These are phyloP conservation scores for Solanum dulcamara DNA, from an alignment of 257 asterid genomes.

Conservation along the genomic window DNA sequence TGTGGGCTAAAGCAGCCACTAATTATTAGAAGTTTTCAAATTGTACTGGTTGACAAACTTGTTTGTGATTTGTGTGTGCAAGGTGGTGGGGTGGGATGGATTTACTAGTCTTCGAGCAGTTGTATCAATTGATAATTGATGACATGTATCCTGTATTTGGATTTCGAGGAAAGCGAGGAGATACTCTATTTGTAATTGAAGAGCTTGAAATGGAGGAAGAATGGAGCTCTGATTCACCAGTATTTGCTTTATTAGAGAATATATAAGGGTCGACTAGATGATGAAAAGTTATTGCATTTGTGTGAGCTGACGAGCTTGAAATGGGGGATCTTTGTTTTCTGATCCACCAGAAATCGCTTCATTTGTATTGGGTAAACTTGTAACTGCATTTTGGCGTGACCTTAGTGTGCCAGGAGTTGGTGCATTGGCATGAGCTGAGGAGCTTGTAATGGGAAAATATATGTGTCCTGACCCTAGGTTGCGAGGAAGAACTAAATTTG, in stretches of 20 bases:
- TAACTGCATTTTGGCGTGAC: not conserved
- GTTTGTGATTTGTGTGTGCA: not conserved
- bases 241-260: too few species aligned
- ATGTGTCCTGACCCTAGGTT: too few species aligned
- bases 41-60: not conserved
- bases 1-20: not conserved
- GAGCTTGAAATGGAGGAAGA: not conserved
- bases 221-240: not conserved
- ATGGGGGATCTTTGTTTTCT: not conserved
- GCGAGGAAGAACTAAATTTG: too few species aligned
- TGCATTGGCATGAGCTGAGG: too few species aligned
- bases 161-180: not conserved
- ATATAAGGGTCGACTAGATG: too few species aligned
- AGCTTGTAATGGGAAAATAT: too few species aligned
- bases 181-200: not conserved
- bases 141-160: not conserved
- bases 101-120: not conserved
- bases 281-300: too few species aligned
- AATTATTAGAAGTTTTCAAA: not conserved
- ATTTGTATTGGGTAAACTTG: not conserved
- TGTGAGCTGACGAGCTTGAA: too few species aligned
- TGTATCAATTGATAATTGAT: not conserved
- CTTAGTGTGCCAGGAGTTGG: too few species aligned
- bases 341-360: not conserved
- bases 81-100: too few species aligned